Base-by-base conservation (phyloP, 2,329 filamentous ascomycete genomes). In the Sarocladium brachiariae region DNA sequence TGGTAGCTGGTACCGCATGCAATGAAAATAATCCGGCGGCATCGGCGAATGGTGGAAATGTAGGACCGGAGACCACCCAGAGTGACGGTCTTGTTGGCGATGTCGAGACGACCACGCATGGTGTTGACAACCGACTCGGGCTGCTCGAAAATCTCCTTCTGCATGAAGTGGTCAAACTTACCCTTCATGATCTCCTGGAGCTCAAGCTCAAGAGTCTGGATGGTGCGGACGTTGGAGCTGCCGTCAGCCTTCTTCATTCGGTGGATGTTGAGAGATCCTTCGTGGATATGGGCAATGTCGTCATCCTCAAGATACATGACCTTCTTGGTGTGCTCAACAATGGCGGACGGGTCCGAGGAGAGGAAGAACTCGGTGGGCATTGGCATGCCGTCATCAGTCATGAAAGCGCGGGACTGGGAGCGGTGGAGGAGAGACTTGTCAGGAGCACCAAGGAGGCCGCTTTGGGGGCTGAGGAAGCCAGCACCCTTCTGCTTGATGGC, bases 121-220 rank as follows among this genome's bases (percentile, higher is more conserved):
- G 93, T 96, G 81, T 99, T 99, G 76, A 99, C 85, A 55, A 99
- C 89, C 13, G 93, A 99, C 75, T 99, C 93, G 65, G 93, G 93
- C 78, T 99, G 93, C 80, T 99, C 93, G 70, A 99, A 99, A 65
- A 99, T 99, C 72, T 99, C 93, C 83, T 99, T 99, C 71, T 99
- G 93, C 93, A 99, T 99, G 80, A 96, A 99, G 77, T 99, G 93
- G 71, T 99, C 93, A 73, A 97, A 99, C 69, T 93, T 95, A 72
- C 93, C 93, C 86, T 99, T 99, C 93, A 99, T 99, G 73, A 99
- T 99, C 78, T 99, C 91, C 77, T 99, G 93, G 57, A 99, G 86
- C 78, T 99, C 90, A 48, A 99, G 87, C 78, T 99, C 93, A 51
- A 99, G 83, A 51, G 93, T 99, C 80, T 99, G 93, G 69, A 99